phyloP scores from a whole-genome alignment of 345 rosid species.

The Linum trigynum region DNA sequence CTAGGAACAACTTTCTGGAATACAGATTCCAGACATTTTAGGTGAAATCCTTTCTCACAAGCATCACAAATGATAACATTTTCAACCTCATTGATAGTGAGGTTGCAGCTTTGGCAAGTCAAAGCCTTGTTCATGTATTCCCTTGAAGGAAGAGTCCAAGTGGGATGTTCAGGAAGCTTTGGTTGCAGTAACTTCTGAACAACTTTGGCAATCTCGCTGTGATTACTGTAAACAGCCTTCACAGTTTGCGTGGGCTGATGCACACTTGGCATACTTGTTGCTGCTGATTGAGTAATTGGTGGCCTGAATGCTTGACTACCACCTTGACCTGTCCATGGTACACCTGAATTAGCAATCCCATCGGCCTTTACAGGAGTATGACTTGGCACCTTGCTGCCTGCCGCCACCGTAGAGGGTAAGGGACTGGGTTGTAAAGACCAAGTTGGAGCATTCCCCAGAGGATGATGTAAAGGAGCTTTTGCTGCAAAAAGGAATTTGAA shows the following conservation, averaged over 20 bases:
- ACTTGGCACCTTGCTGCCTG: conserved; percentile 42
- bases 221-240: conserved; percentile 34
- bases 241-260: conserved; percentile 54
- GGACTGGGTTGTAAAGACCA: conserved; percentile 67
- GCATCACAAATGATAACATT: conserved; percentile 74
- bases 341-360: conserved; percentile 31
- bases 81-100: conserved; percentile 60
- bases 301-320: conserved; percentile 52
- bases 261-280: conserved; percentile 36
- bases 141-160: conserved; percentile 93
- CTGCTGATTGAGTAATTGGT: conserved; percentile 39
- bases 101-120: conserved; percentile 66
- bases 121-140: conserved; percentile 71
- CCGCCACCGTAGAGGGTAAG: conserved; percentile 32
- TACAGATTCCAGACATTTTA: conserved; percentile 58
- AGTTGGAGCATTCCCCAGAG: conserved; percentile 40
- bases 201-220: conserved; percentile 59
- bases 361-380: conserved; percentile 39
- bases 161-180: conserved; percentile 45
- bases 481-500: conserved; percentile 35
- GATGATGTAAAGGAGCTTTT: conserved; percentile 42
- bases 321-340: conserved; percentile 29
- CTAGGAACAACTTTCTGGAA: conserved; percentile 64
- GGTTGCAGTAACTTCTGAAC: conserved; percentile 64
- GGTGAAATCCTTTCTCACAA: conserved; percentile 88